Evolutionary conservation across 1,139 yeast species (phyloP), one percentile per base, ranked within the genome.

Genomic region (Nakaseomyces sp.): DNA sequence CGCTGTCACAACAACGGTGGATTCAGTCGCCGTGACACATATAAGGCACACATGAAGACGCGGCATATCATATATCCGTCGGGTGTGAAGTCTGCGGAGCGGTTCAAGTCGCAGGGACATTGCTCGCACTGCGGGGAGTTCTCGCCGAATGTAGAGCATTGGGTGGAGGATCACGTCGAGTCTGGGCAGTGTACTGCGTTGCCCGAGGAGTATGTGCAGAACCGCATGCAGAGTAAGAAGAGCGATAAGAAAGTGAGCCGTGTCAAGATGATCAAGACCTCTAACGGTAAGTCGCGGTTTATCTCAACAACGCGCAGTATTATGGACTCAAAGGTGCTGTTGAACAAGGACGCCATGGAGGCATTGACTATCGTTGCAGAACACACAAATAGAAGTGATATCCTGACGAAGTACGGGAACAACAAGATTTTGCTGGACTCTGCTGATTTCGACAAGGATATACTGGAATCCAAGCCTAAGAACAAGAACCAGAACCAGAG

Each of bases 1-100:
- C 77, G 79, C 52, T 89, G 97, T 62, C 97, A 89, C 63, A 84
- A 87, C 28, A 79, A 81, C 9, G 98, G 97, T 32, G 97, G 96
- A 0, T 89, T 89, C 59, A 85, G 95, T 10, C 77, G 98, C 61
- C 76, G 96, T 58, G 98, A 89, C 61, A 91, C 97, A 1, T 89
- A 84, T 69, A 89, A 89, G 68, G 89, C 96, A 2, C 98, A 89
- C 66, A 73, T 89, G 55, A 88, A 88, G 63, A 82, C 95, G 26
- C 76, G 96, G 55, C 98, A 89, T 66, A 89, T 89, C 64, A 74
- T 76, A 51, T 88, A 88, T 59, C 96, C 96, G 8, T 77, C 79
- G 36, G 95, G 95, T 22, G 80, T 39, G 5, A 79, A 81, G 55
- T 79, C 91, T 8, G 79, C 76, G 45, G 81, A 81, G 50, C 74